phyloP scores from a whole-genome alignment of 345 rosid species.

The Psidium guajava region DNA sequence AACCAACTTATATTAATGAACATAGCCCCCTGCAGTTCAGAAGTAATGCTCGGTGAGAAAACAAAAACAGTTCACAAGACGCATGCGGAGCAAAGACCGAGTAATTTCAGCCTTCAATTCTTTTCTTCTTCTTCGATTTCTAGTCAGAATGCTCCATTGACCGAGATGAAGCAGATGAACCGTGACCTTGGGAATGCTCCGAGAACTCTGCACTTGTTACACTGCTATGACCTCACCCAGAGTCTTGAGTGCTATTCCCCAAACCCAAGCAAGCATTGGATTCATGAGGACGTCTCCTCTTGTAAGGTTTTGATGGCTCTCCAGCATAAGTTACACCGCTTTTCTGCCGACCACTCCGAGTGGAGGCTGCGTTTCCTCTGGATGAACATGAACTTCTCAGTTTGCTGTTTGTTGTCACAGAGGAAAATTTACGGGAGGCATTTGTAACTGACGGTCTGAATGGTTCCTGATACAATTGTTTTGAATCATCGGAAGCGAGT shows the following conservation, averaged over 20 bases:
- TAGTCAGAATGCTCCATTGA: conserved; percentile 13
- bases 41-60: background rate
- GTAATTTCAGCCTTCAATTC: background rate
- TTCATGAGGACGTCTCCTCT: conserved; percentile 7
- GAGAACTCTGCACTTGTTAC: background rate
- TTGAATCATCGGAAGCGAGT: background rate
- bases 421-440: conserved; percentile 20
- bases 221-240: background rate
- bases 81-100: background rate
- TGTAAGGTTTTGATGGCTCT: conserved; percentile 24
- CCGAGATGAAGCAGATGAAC: conserved; percentile 14
- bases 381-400: conserved; percentile 13
- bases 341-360: conserved; percentile 33
- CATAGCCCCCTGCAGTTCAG: background rate
- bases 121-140: conserved; percentile 22
- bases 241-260: background rate
- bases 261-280: conserved; percentile 2
- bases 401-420: conserved; percentile 17
- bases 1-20: background rate
- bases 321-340: conserved; percentile 17
- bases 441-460: conserved; percentile 17
- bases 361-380: conserved; percentile 18
- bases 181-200: background rate
- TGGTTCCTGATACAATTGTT: conserved; percentile 10
- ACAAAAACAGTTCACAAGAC: background rate